Evolutionary conservation across 257 asterid species (phyloP).

Genomic region (Solanum bulbocastanum): DNA sequence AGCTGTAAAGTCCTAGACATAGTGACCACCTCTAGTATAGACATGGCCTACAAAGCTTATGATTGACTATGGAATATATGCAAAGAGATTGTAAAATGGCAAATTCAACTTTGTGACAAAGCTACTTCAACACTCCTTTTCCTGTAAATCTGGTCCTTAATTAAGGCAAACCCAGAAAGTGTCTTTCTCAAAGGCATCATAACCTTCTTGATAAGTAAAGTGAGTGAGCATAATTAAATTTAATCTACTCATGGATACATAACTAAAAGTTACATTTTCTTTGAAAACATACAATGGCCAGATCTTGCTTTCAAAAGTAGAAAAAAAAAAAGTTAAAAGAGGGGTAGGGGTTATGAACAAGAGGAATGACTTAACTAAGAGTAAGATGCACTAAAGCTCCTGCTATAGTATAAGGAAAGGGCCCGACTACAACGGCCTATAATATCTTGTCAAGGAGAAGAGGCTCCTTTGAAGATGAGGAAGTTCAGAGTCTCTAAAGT

Average conservation of each 20-base stretch:
- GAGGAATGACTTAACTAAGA: neutral
- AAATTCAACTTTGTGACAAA: neutral
- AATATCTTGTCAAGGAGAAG: constrained; percentile 8
- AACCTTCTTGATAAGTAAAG: neutral
- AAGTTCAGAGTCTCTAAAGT: constrained; percentile 79
- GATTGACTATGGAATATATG: neutral
- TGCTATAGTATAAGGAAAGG: no score
- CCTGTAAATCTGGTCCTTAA: neutral
- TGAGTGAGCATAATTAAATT: neutral
- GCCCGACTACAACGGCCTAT: neutral
- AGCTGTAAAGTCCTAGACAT: neutral
- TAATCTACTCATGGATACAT: neutral
- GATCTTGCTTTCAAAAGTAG: neutral
- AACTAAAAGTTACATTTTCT: neutral
- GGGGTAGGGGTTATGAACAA: neutral
- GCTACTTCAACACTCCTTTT: neutral
- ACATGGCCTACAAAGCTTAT: neutral
- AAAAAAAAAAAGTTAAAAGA: neutral
- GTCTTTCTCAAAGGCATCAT: neutral
- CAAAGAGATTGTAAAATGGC: neutral
- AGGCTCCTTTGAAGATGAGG: constrained; percentile 82
- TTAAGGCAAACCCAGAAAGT: neutral
- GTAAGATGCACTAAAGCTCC: neutral
- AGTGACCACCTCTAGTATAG: neutral
- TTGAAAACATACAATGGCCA: neutral